These are phyloP conservation scores for Lodderomyces oxycetoniae DNA, from an alignment of 1,139 yeast genomes.

Conservation along the genomic window DNA sequence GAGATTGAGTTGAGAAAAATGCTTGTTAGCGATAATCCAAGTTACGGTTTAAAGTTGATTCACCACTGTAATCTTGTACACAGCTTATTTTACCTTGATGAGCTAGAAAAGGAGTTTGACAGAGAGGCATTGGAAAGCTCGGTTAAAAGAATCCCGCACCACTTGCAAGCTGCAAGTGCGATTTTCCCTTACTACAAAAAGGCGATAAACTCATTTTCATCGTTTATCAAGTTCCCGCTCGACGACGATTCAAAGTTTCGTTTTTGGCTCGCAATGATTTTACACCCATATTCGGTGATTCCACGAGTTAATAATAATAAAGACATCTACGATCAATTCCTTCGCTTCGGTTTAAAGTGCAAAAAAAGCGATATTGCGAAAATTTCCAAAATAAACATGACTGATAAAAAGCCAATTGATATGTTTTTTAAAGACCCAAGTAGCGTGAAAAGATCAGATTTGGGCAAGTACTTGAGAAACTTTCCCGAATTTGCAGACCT, in stretches of 20 bases:
- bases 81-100: constrained; percentile 52
- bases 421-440: constrained; percentile 16
- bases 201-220: constrained; percentile 1
- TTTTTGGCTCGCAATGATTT: constrained; percentile 46
- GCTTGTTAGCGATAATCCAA: constrained; percentile 57
- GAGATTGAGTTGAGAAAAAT: constrained; percentile 83
- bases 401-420: constrained; percentile 9
- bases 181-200: constrained; percentile 20
- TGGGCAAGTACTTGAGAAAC: constrained; percentile 57
- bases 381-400: constrained; percentile 36
- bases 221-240: constrained; percentile 11
- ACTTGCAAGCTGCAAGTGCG: constrained; percentile 19
- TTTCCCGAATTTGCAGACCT: constrained; percentile 52
- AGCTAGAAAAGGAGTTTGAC: constrained; percentile 19
- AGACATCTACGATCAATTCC: constrained; percentile 19
- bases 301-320: constrained; percentile 7
- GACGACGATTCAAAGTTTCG: constrained; percentile 26
- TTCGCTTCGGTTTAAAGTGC: constrained; percentile 68
- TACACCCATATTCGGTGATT: constrained; percentile 41
- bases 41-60: constrained; percentile 59
- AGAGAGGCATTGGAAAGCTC: constrained; percentile 11
- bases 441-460: constrained; percentile 43
- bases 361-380: constrained; percentile 54
- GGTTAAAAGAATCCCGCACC: constrained; percentile 14
- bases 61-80: constrained; percentile 51